These are phyloP conservation scores for Vigna radiata DNA, from an alignment of 306 rosid species.

Conservation along the genomic window DNA sequence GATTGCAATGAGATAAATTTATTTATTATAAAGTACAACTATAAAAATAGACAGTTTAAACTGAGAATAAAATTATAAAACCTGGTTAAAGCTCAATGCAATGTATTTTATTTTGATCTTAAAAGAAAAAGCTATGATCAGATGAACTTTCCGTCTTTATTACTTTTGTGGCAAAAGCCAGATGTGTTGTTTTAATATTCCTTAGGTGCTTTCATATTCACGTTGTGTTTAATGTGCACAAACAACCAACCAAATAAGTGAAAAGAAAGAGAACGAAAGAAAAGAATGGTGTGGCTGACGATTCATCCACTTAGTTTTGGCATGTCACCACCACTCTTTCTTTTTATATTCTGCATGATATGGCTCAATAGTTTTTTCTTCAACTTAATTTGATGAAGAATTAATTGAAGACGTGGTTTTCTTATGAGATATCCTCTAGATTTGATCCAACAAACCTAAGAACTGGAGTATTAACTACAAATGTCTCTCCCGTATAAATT, in stretches of 20 bases:
- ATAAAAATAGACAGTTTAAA: too few relatives aligned
- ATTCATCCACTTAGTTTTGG: constrained; percentile 32
- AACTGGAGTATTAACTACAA: too few relatives aligned
- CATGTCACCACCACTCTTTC: background rate
- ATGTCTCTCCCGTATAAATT: too few relatives aligned
- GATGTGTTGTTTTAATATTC: background rate
- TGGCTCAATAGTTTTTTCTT: background rate
- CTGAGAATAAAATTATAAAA: too few relatives aligned
- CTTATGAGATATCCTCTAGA: too few relatives aligned
- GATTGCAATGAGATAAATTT: too few relatives aligned
- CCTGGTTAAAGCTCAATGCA: background rate
- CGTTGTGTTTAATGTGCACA: background rate
- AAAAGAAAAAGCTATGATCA: background rate
- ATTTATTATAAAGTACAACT: too few relatives aligned
- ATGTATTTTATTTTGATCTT: background rate
- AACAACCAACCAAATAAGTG: background rate
- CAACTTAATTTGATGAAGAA: background rate
- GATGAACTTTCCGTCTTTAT: background rate
- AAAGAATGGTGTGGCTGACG: constrained; percentile 7
- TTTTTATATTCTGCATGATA: background rate
- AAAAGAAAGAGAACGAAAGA: background rate
- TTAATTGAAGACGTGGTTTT: background rate
- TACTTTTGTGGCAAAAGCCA: background rate
- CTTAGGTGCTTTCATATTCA: background rate
- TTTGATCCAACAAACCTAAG: too few relatives aligned